Conservation (phyloP, 805 yeast genomes). For the Lachancea lanzarotensis region DNA sequence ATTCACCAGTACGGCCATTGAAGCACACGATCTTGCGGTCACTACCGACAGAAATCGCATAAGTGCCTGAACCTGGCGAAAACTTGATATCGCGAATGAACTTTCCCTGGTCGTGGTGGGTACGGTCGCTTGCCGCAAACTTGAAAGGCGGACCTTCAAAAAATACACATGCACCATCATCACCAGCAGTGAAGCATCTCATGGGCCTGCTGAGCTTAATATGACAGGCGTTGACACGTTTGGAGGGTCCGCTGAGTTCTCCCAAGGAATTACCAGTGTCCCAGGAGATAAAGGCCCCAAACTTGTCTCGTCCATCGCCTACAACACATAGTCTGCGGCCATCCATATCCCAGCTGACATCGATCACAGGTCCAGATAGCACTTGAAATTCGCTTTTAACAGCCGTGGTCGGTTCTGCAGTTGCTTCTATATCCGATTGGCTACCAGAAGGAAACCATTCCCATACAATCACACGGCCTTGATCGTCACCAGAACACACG, state of each 20-base stretch:
- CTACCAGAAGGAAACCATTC: conserved; percentile 48
- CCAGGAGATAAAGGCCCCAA: conserved; percentile 87
- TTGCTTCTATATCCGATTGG: conserved; percentile 27
- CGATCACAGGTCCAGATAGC: conserved; percentile 73
- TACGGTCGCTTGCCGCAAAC: conserved; percentile 65
- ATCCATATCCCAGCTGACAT: conserved; percentile 90
- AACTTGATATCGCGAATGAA: conserved; percentile 76
- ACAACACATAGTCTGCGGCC: conserved; percentile 82
- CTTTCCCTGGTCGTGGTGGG: conserved; percentile 57
- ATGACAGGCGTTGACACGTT: conserved; percentile 74
- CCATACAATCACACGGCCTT: conserved; percentile 90
- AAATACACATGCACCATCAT: conserved; percentile 79
- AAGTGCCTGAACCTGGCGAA: conserved; percentile 65
- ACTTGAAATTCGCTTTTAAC: conserved; percentile 78
- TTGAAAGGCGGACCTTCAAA: conserved; percentile 92
- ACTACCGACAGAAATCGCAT: conserved; percentile 72
- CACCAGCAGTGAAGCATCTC: conserved; percentile 88
- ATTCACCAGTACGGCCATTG: conserved; percentile 85
- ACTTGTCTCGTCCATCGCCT: conserved; percentile 87
- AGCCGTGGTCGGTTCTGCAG: conserved; percentile 32
- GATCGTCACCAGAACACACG: conserved; percentile 84
- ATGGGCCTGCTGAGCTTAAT: conserved; percentile 85
- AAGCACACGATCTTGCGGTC: conserved; percentile 73
- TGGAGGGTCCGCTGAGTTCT: conserved; percentile 88
- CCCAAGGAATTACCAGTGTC: conserved; percentile 98